Percentiles rank a stretch among this genome's conserved stretches.
phyloP scores from a whole-genome alignment of 164 flowering plant species.

The Vitis riparia region DNA sequence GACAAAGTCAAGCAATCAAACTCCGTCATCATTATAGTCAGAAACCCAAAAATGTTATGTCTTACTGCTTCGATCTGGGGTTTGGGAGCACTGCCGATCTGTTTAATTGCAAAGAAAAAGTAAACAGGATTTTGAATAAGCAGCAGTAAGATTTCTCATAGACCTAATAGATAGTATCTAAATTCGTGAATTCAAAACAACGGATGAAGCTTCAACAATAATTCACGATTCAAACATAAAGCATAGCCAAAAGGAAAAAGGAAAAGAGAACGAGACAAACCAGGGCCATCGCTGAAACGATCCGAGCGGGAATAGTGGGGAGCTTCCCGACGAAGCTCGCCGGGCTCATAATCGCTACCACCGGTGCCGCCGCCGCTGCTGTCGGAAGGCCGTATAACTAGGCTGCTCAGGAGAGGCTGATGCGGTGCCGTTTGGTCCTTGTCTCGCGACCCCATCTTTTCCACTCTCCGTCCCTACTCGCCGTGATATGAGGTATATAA shows the following conservation, averaged over 20 bases:
- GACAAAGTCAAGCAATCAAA: neutral
- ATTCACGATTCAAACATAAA: neutral
- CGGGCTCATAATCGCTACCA: conserved; percentile 67
- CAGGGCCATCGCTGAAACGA: conserved; percentile 45
- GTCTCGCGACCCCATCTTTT: conserved; percentile 57
- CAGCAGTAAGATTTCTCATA: too few species aligned
- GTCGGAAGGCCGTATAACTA: conserved; percentile 52
- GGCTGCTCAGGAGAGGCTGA: conserved; percentile 68
- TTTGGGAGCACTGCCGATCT: too few species aligned
- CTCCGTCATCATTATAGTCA: neutral
- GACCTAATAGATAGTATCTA: neutral
- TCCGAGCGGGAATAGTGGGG: conserved; percentile 52
- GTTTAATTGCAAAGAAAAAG: too few species aligned
- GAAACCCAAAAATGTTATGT: neutral
- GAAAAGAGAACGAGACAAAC: conserved; percentile 27
- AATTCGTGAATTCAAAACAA: neutral
- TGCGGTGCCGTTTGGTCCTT: conserved; percentile 43
- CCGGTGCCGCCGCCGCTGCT: conserved; percentile 36
- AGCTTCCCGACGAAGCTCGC: conserved; percentile 65
- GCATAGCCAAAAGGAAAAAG: neutral
- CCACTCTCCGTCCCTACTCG: conserved; percentile 18
- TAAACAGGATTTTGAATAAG: too few species aligned
- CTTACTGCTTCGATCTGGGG: neutral
- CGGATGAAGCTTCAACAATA: neutral
- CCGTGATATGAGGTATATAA: neutral